Percentiles rank a stretch among this genome's conserved stretches.
Conservation (phyloP, 176 grass and related monocot species). For the Lolium perenne region DNA sequence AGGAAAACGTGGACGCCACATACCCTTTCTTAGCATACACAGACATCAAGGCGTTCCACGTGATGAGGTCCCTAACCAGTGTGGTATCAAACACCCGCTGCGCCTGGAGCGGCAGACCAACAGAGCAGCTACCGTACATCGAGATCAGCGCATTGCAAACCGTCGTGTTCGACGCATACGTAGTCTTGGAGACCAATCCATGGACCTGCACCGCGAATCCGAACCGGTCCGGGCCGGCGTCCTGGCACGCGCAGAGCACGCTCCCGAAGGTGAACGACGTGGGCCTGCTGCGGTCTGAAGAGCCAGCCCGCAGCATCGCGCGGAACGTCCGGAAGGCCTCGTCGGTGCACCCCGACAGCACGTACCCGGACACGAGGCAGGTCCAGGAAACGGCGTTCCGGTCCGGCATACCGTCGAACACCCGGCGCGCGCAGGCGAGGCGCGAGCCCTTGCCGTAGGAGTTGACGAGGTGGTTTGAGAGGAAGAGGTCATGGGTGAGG, state of each 20-base stretch:
- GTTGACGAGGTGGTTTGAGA: conserved; percentile 66
- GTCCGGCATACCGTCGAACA: conserved; percentile 65
- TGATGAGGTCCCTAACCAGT: conserved; percentile 54
- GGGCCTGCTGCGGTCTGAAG: conserved; percentile 40
- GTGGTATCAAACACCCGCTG: conserved; percentile 58
- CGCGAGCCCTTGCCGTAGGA: conserved; percentile 49
- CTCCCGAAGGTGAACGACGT: conserved; percentile 78
- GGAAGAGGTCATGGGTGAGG: conserved; percentile 59
- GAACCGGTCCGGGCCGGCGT: conserved; percentile 45
- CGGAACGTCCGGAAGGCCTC: conserved; percentile 57
- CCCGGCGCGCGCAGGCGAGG: conserved; percentile 41
- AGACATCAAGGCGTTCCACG: conserved; percentile 83
- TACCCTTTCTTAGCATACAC: conserved; percentile 72
- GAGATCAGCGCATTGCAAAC: conserved; percentile 81
- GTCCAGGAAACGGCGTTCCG: conserved; percentile 74
- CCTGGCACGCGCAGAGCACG: conserved; percentile 64
- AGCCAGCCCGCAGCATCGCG: conserved; percentile 49
- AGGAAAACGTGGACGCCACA: conserved; percentile 45
- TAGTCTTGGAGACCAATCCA: conserved; percentile 62
- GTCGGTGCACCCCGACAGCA: conserved; percentile 40
- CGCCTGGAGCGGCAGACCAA: conserved; percentile 39
- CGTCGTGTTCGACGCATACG: conserved; percentile 40
- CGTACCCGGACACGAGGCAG: conserved; percentile 64
- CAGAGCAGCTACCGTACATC: conserved; percentile 66
- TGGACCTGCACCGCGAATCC: conserved; percentile 67